Conservation (phyloP, 2,329 filamentous ascomycete species). For the Aspergillus floridensis region DNA sequence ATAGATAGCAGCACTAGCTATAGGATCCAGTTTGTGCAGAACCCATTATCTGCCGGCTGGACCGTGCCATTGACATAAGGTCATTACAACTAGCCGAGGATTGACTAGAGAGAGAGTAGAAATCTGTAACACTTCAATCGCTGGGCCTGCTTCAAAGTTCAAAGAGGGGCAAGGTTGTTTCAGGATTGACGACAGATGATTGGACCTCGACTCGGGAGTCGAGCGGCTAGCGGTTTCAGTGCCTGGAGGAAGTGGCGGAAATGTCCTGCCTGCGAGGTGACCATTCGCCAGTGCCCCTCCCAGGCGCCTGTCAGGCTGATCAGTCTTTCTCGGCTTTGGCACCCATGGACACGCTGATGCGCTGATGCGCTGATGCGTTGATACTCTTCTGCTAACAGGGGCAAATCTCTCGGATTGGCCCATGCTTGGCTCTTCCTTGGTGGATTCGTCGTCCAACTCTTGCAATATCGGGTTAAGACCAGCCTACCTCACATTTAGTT, state of each 20-base stretch:
- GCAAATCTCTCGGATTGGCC: neutral
- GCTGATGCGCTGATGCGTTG: too few relatives aligned
- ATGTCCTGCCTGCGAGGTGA: neutral
- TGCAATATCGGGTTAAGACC: neutral
- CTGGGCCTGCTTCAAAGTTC: neutral
- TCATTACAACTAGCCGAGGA: too few relatives aligned
- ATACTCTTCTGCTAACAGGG: neutral
- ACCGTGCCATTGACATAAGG: neutral
- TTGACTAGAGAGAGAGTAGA: neutral
- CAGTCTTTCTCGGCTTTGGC: neutral
- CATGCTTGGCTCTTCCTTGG: neutral
- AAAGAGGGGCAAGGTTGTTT: neutral
- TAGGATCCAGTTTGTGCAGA: too few relatives aligned
- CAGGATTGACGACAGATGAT: neutral
- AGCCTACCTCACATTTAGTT: neutral
- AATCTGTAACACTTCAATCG: slow-evolving; percentile 1
- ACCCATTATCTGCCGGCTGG: neutral
- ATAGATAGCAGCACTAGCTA: neutral
- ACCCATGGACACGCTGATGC: neutral
- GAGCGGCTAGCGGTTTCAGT: slow-evolving; percentile 4
- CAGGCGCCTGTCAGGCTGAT: neutral
- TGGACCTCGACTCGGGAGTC: neutral
- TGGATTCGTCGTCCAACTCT: neutral
- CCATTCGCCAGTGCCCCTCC: neutral
- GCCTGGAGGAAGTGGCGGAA: neutral